Evolutionary conservation across 129 eudicot genomes (phyloP).

Genomic region (Silybum marianum): DNA sequence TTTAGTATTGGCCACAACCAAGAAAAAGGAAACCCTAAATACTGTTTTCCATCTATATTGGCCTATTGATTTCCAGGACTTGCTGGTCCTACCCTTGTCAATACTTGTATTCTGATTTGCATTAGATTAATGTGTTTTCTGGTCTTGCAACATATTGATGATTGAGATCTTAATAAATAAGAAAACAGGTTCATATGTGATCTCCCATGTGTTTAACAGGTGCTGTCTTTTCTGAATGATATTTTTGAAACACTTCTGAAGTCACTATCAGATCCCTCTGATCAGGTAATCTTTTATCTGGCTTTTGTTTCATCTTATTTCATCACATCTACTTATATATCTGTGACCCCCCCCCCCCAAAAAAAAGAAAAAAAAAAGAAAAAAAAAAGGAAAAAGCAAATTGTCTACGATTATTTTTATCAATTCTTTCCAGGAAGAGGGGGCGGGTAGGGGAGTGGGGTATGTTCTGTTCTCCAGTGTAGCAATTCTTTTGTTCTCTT

Average conservation of each 20-base stretch:
- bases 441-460: no score
- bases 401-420: no score
- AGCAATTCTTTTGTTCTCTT: no score
- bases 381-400: no score
- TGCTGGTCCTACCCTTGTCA: neutral
- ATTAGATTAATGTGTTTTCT: constrained; percentile 11
- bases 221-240: constrained; percentile 76
- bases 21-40: neutral
- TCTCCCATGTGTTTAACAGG: constrained; percentile 52
- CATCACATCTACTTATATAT: neutral
- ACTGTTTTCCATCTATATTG: constrained; percentile 7
- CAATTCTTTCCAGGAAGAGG: no score
- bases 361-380: no score
- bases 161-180: constrained; percentile 4
- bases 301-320: constrained; percentile 1
- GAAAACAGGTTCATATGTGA: constrained; percentile 23
- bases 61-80: constrained; percentile 7
- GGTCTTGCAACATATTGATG: constrained; percentile 12
- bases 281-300: constrained; percentile 66
- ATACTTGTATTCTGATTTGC: neutral
- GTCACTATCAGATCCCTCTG: constrained; percentile 94
- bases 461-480: no score
- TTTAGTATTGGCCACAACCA: constrained; percentile 2
- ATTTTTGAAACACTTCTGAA: constrained; percentile 83
- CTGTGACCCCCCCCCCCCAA: neutral